A percentile compares a stretch with the other conserved stretches of the same genome.
Conservation (phyloP, 768 basidiomycete species). For the Boletus sensibilis region DNA sequence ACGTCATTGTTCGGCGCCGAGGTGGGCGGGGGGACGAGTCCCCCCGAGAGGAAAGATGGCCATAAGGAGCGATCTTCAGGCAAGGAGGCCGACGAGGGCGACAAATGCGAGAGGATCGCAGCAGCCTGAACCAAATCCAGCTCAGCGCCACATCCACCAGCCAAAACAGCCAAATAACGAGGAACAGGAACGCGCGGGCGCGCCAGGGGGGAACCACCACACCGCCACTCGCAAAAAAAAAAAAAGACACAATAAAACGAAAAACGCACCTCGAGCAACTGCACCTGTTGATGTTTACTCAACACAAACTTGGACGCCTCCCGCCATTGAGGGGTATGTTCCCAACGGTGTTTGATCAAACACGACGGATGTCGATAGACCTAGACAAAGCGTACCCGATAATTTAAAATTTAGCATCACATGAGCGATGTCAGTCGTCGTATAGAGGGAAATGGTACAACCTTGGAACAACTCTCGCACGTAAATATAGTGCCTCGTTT, state of each 20-base stretch:
- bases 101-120: slow-evolving; percentile 88
- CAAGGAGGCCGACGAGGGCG: slow-evolving; percentile 66
- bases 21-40: slow-evolving; percentile 56
- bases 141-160: slow-evolving; percentile 3
- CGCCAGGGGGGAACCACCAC: neutral
- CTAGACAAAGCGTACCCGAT: slow-evolving; percentile 35
- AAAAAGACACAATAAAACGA: neutral
- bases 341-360: slow-evolving; percentile 97
- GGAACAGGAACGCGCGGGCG: neutral
- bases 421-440: slow-evolving; percentile 1
- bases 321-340: slow-evolving; percentile 95
- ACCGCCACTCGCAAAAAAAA: neutral
- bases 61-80: slow-evolving; percentile 94
- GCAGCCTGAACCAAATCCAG: slow-evolving; percentile 59
- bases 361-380: slow-evolving; percentile 92
- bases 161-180: neutral
- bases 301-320: slow-evolving; percentile 87
- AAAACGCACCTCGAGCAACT: slow-evolving; percentile 75
- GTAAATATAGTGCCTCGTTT: slow-evolving; percentile 85
- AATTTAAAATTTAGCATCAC: slow-evolving; percentile 2
- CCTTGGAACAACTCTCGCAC: slow-evolving; percentile 96
- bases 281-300: slow-evolving; percentile 97
- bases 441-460: slow-evolving; percentile 25
- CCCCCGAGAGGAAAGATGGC: slow-evolving; percentile 80
- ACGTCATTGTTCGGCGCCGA: slow-evolving; percentile 11